Conservation (phyloP, 768 basidiomycete species). For the Suillus lakei region DNA sequence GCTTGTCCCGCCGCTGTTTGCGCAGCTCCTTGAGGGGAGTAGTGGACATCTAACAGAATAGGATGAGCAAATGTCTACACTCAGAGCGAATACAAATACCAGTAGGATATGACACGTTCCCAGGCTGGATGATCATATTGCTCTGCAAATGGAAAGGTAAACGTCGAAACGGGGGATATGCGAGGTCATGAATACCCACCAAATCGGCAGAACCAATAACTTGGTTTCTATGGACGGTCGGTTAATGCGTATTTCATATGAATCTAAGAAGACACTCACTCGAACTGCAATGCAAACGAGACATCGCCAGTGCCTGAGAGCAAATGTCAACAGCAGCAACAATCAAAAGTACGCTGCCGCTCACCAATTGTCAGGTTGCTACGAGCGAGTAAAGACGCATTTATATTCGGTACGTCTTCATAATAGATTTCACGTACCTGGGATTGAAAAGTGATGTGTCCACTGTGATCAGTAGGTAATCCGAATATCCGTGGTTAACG, state of each 20-base stretch:
- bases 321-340: conserved; percentile 30
- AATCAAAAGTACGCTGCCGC: neutral
- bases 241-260: conserved; percentile 7
- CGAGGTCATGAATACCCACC: conserved; percentile 34
- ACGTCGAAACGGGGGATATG: neutral
- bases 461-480: conserved; percentile 71
- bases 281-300: conserved; percentile 60
- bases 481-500: conserved; percentile 67
- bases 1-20: conserved; percentile 52
- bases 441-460: conserved; percentile 67
- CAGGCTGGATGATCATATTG: conserved; percentile 62
- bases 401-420: conserved; percentile 5
- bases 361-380: conserved; percentile 45
- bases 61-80: neutral
- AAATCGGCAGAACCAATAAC: conserved; percentile 64
- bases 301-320: conserved; percentile 65
- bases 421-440: conserved; percentile 42
- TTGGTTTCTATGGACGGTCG: conserved; percentile 43
- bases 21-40: conserved; percentile 58
- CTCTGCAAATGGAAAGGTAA: conserved; percentile 35
- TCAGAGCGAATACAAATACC: conserved; percentile 34
- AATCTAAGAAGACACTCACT: conserved; percentile 38
- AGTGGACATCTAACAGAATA: conserved; percentile 56
- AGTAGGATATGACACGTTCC: conserved; percentile 59
- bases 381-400: neutral